Percentiles rank a stretch among this genome's conserved stretches.
Evolutionary conservation across 768 basidiomycete species (phyloP).

Genomic region (Russula emetica): DNA sequence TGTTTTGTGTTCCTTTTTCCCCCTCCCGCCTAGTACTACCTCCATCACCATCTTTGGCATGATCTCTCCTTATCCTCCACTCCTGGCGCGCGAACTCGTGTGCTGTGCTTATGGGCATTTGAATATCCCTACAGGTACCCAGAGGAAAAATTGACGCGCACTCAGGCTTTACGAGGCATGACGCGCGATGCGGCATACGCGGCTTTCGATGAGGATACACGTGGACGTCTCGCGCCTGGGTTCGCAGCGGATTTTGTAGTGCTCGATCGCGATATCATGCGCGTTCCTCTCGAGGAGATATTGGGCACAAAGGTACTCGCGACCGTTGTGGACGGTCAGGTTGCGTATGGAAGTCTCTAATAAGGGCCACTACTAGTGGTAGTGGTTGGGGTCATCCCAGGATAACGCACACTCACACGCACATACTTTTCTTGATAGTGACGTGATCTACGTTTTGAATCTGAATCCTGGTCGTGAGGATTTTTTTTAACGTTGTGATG

Average conservation of each 20-base stretch:
- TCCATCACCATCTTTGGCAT: not conserved
- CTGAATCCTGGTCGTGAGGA: too few species aligned
- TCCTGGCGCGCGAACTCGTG: too few species aligned
- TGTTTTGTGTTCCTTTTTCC: conserved; percentile 10
- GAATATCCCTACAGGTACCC: conserved; percentile 55
- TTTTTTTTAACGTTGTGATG: too few species aligned
- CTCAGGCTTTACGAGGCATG: conserved; percentile 85
- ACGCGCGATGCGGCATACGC: conserved; percentile 88
- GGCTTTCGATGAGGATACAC: conserved; percentile 63
- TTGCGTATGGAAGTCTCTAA: conserved; percentile 52
- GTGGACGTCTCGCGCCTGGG: conserved; percentile 70
- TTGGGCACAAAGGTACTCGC: conserved; percentile 60
- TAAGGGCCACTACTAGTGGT: too few species aligned
- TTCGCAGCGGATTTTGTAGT: conserved; percentile 89
- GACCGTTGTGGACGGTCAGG: conserved; percentile 71
- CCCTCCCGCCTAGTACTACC: not conserved
- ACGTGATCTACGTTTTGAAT: too few species aligned
- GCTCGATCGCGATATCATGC: conserved; percentile 77
- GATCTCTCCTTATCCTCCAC: not conserved
- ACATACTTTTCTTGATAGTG: too few species aligned
- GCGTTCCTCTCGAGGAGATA: conserved; percentile 54
- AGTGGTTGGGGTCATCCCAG: too few species aligned
- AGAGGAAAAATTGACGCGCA: conserved; percentile 64
- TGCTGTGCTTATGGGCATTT: not conserved
- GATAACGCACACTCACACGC: too few species aligned